These are phyloP conservation scores for Capsicum rhomboideum DNA, from an alignment of 257 asterid species.

Conservation along the genomic window DNA sequence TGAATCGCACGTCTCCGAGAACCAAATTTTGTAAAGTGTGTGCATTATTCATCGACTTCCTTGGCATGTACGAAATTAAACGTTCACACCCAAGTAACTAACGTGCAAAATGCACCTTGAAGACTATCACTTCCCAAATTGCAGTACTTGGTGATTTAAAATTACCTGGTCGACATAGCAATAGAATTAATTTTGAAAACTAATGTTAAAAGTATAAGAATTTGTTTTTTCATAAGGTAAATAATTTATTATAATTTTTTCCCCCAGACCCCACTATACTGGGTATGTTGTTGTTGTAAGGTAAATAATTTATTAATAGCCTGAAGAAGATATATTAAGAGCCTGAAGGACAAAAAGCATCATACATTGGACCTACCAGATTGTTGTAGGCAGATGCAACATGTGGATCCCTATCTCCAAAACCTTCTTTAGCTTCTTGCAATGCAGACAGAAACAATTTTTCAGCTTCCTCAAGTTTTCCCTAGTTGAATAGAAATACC, in stretches of 20 bases:
- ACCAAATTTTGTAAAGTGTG: background rate
- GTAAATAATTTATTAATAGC: too few species aligned
- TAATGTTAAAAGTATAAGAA: background rate
- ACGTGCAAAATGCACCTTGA: background rate
- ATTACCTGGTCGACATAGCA: background rate
- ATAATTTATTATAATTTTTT: too few species aligned
- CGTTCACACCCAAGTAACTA: background rate
- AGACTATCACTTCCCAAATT: background rate
- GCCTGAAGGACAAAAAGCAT: background rate
- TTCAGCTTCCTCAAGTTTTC: slow-evolving; percentile 78
- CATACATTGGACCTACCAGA: slow-evolving; percentile 46
- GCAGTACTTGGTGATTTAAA: background rate
- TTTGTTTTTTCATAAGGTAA: too few species aligned
- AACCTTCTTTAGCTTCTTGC: slow-evolving; percentile 91
- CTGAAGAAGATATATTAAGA: background rate
- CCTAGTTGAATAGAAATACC: slow-evolving; percentile 32
- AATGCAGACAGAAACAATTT: slow-evolving; percentile 61
- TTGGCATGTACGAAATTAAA: background rate
- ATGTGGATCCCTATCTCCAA: slow-evolving; percentile 90
- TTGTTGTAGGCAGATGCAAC: slow-evolving; percentile 94
- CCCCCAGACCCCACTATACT: too few species aligned
- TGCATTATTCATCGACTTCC: background rate
- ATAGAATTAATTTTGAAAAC: background rate
- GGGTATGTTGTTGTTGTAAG: too few species aligned
- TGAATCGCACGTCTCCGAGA: background rate